Base-by-base conservation (phyloP, 768 basidiomycete genomes). In the Podaxis sp. region DNA sequence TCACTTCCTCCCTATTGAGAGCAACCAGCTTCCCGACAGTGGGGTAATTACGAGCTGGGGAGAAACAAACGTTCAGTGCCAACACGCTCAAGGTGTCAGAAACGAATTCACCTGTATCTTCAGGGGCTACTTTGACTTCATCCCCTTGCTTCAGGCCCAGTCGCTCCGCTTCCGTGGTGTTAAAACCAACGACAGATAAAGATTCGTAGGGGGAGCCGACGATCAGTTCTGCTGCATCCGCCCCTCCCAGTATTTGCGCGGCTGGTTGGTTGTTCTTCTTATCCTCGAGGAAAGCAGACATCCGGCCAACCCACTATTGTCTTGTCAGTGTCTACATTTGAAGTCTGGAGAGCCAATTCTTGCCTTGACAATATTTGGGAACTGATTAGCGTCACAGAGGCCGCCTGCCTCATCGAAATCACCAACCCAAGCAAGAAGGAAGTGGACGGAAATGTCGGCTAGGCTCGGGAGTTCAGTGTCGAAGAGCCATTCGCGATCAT, bases 401-500 rank as follows among this genome's bases (percentile, higher is more conserved):
- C 71, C 66, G 41, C 74, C 68, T 20, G 77, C 69, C 10, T 71
- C 70, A 33, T 66, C 74, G 69, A 82, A 78, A 12, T 54, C 48
- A 33, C 71, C 72, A 36, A 77, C 68, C 85, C 85, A 87, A 6
- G 70, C 68, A 63, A 80, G 72, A 4, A 82, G 67, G 65, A 84
- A 83, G 63, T 86, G 79, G 7, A 82, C 74, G 2, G 82, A 78
- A 37, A 87, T 69, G 67, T 88, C 87, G 5, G 79, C 82, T 24
- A 85, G 71, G 46, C 81, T 77, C 8, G 86, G 84, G 0, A 73
- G 62, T 60, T 79, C 79, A 0, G 86, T 85, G 64, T 85, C 77
- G 62, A 87, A 80, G 8, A 86, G 73, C 84, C 85, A 88, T 67
- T 82, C 79, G 2, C 86, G 77, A 24, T 77, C 82, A 68, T 86